Base-by-base conservation (phyloP, 257 asterid genomes). In the Solanum infundibuliforme region DNA sequence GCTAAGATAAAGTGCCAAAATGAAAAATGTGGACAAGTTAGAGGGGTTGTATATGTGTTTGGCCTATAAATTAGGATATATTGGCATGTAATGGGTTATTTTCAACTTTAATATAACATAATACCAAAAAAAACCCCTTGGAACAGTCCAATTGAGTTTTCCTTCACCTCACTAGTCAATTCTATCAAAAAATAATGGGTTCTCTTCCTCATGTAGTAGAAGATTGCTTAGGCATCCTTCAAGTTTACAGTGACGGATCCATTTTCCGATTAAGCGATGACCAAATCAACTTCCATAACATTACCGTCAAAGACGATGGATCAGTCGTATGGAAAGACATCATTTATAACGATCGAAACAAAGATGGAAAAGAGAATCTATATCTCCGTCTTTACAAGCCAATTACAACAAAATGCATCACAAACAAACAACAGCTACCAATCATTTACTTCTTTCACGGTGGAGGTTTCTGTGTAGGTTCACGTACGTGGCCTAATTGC, bases 401-500 rank as follows among this genome's bases (percentile, higher is more conserved):
- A 8, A 48, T 48, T 48, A 48, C 21, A 48, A 16, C 21, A 14
- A 86, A 86, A 8, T 32, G 25, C 12, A 20, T 0, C 83, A 25
- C 38, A 88, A n/a, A 32, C 1, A 90, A 12, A 1, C 91, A 41
- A 39, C 36, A 41, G 52, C n/a, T 94, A 87, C 94, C 97, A 75
- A 83, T 94, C 14, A 38, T 95, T 16, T 91, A 16, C 94, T 95
- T 90, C 87, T 84, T 95, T 88, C 98, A 90, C 88, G 96, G 98
- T 43, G 98, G 98, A 32, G 98, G 98, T 18, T 94, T 94, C 89
- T 95, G 98, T 89, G 21, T 94, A 31, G 98, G 98, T 41, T 94
- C 96, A 21, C 86, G 98, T 65, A 88, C 95, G 58, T 95, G 96
- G 98, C 97, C 96, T 65, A 93, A 93, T 83, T 89, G 88, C 89